A percentile compares a stretch with the other conserved stretches of the same genome.
Evolutionary conservation across 306 rosid genomes (phyloP).

Genomic region (Trifolium subterraneum): DNA sequence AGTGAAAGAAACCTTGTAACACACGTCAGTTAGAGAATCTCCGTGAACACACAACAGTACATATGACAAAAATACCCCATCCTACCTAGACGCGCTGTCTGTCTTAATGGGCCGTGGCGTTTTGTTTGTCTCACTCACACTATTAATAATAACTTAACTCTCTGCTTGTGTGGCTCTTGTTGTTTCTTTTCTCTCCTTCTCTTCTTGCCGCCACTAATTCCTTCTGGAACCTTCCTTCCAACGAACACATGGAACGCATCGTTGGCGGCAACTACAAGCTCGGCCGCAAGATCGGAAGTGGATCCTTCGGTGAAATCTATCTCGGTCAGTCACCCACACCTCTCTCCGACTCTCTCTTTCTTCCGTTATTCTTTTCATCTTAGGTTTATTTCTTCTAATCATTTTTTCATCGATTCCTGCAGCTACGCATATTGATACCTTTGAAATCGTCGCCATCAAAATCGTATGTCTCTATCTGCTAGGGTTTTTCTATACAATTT

Average conservation of each 20-base stretch:
- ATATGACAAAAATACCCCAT: not conserved
- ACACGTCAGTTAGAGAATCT: too few species aligned
- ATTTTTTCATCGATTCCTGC: constrained; percentile 36
- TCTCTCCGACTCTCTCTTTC: not conserved
- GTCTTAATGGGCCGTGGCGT: too few species aligned
- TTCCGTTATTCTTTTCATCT: not conserved
- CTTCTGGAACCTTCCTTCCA: constrained; percentile 27
- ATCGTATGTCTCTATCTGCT: constrained; percentile 63
- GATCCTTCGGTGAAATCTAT: constrained; percentile 94
- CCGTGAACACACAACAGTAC: too few species aligned
- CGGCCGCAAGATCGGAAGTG: constrained; percentile 98
- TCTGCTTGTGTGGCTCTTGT: not conserved
- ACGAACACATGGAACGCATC: constrained; percentile 72
- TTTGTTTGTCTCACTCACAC: not conserved
- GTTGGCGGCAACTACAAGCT: constrained; percentile 88
- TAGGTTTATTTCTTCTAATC: constrained; percentile 33
- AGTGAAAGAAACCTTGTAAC: too few species aligned
- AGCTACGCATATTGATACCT: constrained; percentile 88
- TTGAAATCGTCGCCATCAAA: constrained; percentile 90
- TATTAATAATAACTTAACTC: too few species aligned
- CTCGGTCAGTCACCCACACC: constrained; percentile 59
- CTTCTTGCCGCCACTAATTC: too few species aligned
- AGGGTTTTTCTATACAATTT: not conserved
- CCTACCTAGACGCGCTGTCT: not conserved
- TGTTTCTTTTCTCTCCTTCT: too few species aligned